Evolutionary conservation across 140 eudicot species (phyloP).

Genomic region (Oenanthe javanica): DNA sequence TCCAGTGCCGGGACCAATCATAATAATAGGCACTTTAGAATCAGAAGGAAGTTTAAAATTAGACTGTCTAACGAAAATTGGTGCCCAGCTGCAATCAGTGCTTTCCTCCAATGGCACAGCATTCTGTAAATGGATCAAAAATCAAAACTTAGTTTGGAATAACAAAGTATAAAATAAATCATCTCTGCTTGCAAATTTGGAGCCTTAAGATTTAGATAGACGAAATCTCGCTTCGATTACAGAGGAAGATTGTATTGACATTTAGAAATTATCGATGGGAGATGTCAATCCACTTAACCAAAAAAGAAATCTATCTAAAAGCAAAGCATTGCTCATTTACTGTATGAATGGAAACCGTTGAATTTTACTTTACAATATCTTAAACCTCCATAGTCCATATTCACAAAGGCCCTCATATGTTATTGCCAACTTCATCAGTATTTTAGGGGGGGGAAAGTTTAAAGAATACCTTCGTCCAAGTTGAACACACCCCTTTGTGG

Average conservation of each 20-base stretch:
- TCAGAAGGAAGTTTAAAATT: constrained; percentile 91
- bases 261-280: not conserved
- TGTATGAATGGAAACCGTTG: not conserved
- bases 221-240: not conserved
- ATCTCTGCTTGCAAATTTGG: not conserved
- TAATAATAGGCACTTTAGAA: constrained; percentile 67
- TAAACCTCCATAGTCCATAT: not conserved
- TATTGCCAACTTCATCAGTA: not conserved
- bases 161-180: not conserved
- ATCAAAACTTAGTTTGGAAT: not conserved
- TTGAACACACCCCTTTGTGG: constrained; percentile 93
- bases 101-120: constrained; percentile 68
- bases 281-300: too few species aligned
- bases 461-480: constrained; percentile 91
- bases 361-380: not conserved
- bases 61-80: constrained; percentile 80
- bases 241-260: not conserved
- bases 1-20: constrained; percentile 99
- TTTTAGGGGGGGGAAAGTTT: not conserved
- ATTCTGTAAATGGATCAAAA: constrained; percentile 40
- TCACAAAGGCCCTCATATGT: not conserved
- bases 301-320: not conserved
- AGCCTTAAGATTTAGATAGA: not conserved
- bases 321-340: too few species aligned
- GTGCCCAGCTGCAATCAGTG: constrained; percentile 74